These are phyloP conservation scores for Phytophthora pinifolia DNA, from an alignment of 352 stramenopile genomes.

Conservation along the genomic window DNA sequence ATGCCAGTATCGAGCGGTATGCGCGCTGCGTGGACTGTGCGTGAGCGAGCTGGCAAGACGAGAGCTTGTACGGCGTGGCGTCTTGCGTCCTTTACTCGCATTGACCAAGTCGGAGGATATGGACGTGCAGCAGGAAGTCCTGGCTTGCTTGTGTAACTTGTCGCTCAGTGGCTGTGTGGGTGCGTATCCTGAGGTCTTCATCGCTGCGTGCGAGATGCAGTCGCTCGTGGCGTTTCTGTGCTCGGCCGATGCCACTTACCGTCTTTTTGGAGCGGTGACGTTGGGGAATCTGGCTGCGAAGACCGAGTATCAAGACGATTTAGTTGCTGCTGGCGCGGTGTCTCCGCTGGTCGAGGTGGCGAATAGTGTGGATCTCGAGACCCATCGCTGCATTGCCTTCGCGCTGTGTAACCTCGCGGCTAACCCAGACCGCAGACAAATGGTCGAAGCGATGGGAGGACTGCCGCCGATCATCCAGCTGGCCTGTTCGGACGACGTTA, in stretches of 20 bases:
- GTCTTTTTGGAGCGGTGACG: conserved; percentile 94
- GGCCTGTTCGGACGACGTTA: conserved; percentile 86
- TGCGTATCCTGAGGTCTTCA: conserved; percentile 86
- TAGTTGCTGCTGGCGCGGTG: conserved; percentile 87
- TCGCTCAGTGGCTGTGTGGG: conserved; percentile 95
- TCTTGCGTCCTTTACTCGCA: conserved; percentile 84
- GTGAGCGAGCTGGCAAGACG: conserved; percentile 85
- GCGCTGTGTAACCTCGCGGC: conserved; percentile 95
- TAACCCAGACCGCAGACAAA: conserved; percentile 76
- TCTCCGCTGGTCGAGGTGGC: conserved; percentile 93
- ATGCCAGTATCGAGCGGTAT: conserved; percentile 90
- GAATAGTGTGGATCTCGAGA: conserved; percentile 92
- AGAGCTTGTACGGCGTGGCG: conserved; percentile 89
- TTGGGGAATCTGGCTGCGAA: conserved; percentile 95
- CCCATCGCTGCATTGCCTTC: conserved; percentile 95
- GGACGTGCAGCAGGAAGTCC: conserved; percentile 95
- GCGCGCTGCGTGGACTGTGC: conserved; percentile 91
- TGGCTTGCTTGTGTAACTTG: conserved; percentile 96
- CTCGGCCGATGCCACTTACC: conserved; percentile 93
- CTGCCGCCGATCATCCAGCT: conserved; percentile 95
- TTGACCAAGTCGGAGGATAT: conserved; percentile 93
- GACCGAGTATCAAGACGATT: conserved; percentile 67
- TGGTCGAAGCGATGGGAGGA: conserved; percentile 93
- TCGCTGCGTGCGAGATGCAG: conserved; percentile 89
- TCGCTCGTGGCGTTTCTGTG: conserved; percentile 95